A percentile compares a stretch with the other conserved stretches of the same genome.
These are phyloP conservation scores for Cystobasidium slooffiae DNA, from an alignment of 1,284 basidiomycete species.

Conservation along the genomic window DNA sequence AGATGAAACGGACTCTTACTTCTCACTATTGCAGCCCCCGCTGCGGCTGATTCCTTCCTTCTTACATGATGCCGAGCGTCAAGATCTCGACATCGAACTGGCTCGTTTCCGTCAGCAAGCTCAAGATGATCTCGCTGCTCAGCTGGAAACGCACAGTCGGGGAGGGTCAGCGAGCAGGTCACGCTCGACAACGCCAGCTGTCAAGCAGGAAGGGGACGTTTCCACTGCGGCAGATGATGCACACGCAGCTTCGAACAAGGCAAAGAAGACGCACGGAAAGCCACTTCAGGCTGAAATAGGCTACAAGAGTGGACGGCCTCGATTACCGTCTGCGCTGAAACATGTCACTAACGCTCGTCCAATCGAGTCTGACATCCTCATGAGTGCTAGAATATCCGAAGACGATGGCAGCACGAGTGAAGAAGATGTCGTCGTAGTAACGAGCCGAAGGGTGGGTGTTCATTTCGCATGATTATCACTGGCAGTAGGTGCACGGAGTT, in stretches of 20 bases:
- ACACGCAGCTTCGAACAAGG: background rate
- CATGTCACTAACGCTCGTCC: background rate
- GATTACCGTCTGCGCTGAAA: background rate
- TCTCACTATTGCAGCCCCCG: slow-evolving; percentile 11
- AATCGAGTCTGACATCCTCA: slow-evolving; percentile 1
- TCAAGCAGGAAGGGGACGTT: background rate
- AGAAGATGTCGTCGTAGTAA: slow-evolving; percentile 16
- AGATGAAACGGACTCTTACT: background rate
- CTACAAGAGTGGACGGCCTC: background rate
- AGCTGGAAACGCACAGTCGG: slow-evolving; percentile 12
- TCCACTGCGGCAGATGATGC: background rate
- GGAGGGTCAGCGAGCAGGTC: slow-evolving; percentile 20
- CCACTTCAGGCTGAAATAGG: background rate
- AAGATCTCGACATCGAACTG: slow-evolving; percentile 23
- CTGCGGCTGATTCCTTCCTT: slow-evolving; percentile 10
- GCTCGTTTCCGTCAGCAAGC: slow-evolving; percentile 22
- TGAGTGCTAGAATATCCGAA: background rate
- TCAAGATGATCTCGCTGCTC: slow-evolving; percentile 16
- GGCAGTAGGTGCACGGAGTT: background rate
- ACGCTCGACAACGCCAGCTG: slow-evolving; percentile 14
- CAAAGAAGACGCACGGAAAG: background rate
- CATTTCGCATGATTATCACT: background rate
- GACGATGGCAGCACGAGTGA: background rate
- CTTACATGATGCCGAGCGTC: slow-evolving; percentile 20
- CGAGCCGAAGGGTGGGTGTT: background rate